Evolutionary conservation across 306 rosid species (phyloP).

Genomic region (Sechiopsis laciniata): DNA sequence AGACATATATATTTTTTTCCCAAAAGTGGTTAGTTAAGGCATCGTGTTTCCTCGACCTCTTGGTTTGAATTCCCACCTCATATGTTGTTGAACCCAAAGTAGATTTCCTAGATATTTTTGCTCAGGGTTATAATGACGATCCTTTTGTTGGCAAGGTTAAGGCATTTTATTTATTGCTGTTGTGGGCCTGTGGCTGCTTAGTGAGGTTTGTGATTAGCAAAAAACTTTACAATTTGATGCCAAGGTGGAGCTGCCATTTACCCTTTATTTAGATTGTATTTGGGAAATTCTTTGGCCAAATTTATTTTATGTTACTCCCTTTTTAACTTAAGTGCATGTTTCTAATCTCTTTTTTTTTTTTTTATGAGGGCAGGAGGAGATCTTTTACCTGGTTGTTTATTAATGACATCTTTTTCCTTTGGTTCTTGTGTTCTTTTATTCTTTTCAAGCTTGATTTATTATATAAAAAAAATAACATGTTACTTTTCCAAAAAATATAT

Average conservation of each 20-base stretch:
- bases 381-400: background rate
- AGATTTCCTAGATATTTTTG: background rate
- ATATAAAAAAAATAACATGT: background rate
- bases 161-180: conserved; percentile 4
- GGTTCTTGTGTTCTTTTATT: too few relatives aligned
- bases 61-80: background rate
- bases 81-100: background rate
- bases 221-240: conserved; percentile 2
- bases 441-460: too few relatives aligned
- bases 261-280: background rate
- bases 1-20: background rate
- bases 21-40: background rate
- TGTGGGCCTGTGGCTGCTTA: conserved; percentile 4
- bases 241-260: background rate
- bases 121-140: background rate
- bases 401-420: background rate
- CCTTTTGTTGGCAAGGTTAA: background rate
- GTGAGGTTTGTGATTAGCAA: conserved; percentile 12
- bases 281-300: background rate
- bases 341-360: background rate
- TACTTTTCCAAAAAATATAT: conserved; percentile 5
- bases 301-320: background rate
- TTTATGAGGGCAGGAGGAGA: background rate
- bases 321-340: background rate
- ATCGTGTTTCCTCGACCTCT: background rate